Evolutionary conservation across 176 grass and related monocot species (phyloP).

Genomic region (Oryza punctata): DNA sequence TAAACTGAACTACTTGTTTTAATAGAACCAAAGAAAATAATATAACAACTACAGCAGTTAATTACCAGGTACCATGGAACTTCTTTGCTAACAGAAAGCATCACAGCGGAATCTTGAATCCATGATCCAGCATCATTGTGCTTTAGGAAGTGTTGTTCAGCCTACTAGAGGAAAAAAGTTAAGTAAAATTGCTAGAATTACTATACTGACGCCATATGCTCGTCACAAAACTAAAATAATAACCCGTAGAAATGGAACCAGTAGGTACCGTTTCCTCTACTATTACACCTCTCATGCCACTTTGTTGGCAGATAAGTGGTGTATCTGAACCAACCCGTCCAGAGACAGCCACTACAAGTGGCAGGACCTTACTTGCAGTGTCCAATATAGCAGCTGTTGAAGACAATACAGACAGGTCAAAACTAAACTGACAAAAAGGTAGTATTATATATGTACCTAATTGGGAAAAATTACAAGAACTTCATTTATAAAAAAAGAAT

Average conservation of each 20-base stretch:
- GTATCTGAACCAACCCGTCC: slow-evolving; percentile 88
- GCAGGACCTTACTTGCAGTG: slow-evolving; percentile 79
- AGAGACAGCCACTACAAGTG: slow-evolving; percentile 77
- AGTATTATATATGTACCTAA: not conserved
- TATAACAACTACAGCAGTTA: not conserved
- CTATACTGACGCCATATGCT: not conserved
- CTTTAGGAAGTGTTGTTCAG: slow-evolving; percentile 96
- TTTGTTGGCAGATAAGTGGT: slow-evolving; percentile 88
- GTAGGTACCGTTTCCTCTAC: slow-evolving; percentile 78
- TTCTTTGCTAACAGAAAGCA: slow-evolving; percentile 86
- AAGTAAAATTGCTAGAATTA: slow-evolving; percentile 23
- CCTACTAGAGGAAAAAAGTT: slow-evolving; percentile 47
- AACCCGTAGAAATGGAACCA: not conserved
- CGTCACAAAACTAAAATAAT: slow-evolving; percentile 5
- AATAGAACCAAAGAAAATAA: slow-evolving; percentile 24
- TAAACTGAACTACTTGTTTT: not conserved
- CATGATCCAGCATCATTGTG: slow-evolving; percentile 97
- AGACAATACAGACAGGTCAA: not conserved
- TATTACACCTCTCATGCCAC: slow-evolving; percentile 89
- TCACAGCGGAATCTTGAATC: slow-evolving; percentile 91
- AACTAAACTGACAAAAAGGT: not conserved
- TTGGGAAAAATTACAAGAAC: not conserved
- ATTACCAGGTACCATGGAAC: slow-evolving; percentile 97
- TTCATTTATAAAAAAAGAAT: slow-evolving; percentile 28
- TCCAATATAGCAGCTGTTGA: slow-evolving; percentile 74